A percentile compares a stretch with the other conserved stretches of the same genome.
phyloP scores from a whole-genome alignment of 108 stramenopile genomes.

The Chaetoceros muelleri region DNA sequence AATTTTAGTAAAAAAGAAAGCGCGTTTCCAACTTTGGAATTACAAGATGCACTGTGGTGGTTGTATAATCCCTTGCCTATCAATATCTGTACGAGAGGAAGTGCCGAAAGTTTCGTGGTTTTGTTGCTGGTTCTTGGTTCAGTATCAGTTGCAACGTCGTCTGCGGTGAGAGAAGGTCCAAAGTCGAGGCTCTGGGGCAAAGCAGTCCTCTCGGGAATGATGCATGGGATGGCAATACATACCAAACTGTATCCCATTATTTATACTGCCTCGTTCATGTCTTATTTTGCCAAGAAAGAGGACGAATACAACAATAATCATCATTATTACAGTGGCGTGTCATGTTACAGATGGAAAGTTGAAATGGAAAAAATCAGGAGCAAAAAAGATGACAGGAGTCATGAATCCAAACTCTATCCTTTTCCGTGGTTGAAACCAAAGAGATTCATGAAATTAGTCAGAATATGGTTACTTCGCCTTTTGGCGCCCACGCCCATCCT shows the following conservation, averaged over 20 bases:
- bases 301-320: conserved; percentile 5
- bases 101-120: conserved; percentile 76
- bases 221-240: conserved; percentile 80
- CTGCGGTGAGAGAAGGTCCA: too few species aligned
- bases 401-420: conserved; percentile 24
- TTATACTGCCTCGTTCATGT: conserved; percentile 71
- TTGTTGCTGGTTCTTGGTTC: conserved; percentile 75
- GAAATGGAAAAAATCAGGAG: neutral
- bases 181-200: neutral
- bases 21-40: conserved; percentile 4
- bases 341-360: neutral
- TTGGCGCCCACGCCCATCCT: conserved; percentile 21
- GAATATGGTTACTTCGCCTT: conserved; percentile 23
- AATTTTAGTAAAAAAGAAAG: conserved; percentile 6
- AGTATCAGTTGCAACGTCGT: conserved; percentile 20
- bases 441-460: conserved; percentile 15
- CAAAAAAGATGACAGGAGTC: conserved; percentile 3
- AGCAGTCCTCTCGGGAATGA: conserved; percentile 48
- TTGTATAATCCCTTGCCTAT: conserved; percentile 86
- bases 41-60: conserved; percentile 68
- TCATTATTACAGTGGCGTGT: neutral
- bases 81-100: conserved; percentile 90
- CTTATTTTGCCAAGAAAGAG: conserved; percentile 30
- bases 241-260: conserved; percentile 80
- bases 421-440: conserved; percentile 13